Conservation (phyloP, 164 flowering plant species). For the Vitis riparia region DNA sequence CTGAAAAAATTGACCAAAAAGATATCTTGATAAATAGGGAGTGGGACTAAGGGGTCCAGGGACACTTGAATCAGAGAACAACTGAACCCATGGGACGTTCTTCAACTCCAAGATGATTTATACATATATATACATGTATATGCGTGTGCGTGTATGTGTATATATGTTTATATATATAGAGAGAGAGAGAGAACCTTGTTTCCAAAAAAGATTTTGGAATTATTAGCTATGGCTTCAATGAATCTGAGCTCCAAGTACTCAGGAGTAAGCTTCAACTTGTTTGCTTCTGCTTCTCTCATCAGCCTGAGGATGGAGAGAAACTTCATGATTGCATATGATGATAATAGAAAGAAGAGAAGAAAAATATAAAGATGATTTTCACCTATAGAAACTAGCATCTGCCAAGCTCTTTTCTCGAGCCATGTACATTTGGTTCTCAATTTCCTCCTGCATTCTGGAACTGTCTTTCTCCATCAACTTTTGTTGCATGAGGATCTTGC, state of each 20-base stretch:
- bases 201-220: slow-evolving; percentile 89
- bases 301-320: slow-evolving; percentile 36
- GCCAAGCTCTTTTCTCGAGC: slow-evolving; percentile 85
- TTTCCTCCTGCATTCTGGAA: slow-evolving; percentile 62
- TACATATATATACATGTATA: background rate
- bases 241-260: slow-evolving; percentile 82
- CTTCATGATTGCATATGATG: background rate
- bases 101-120: background rate
- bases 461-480: slow-evolving; percentile 89
- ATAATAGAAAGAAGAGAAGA: background rate
- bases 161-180: background rate
- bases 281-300: slow-evolving; percentile 85
- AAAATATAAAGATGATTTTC: background rate
- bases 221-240: slow-evolving; percentile 81
- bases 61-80: no score
- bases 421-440: slow-evolving; percentile 82
- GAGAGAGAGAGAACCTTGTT: slow-evolving; percentile 59
- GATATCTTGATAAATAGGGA: no score
- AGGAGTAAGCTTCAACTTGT: slow-evolving; percentile 86
- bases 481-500: slow-evolving; percentile 91
- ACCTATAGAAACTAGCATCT: slow-evolving; percentile 84
- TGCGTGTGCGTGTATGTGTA: background rate
- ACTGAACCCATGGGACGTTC: no score
- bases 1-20: no score
- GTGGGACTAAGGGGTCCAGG: no score